A percentile compares a stretch with the other conserved stretches of the same genome.
Conservation (phyloP, 2,329 filamentous ascomycete genomes). For the Lasiodiplodia sp. region DNA sequence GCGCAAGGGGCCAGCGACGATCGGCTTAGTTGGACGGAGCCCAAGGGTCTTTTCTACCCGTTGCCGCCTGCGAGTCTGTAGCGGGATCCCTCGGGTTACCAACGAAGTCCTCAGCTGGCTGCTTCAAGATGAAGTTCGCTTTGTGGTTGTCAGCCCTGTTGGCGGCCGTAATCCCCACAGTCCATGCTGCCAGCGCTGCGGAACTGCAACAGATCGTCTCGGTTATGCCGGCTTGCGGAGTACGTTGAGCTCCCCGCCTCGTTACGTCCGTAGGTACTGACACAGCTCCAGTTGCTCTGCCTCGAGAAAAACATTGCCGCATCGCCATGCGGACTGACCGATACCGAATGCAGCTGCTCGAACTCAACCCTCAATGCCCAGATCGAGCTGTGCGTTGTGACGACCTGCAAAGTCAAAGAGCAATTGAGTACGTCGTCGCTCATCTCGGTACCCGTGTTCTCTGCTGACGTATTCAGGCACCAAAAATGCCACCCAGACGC, state of each 20-base stretch:
- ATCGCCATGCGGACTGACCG: conserved; percentile 38
- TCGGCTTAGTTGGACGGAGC: conserved; percentile 4
- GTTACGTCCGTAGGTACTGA: conserved; percentile 19
- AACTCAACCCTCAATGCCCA: conserved; percentile 34
- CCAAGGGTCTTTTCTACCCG: neutral
- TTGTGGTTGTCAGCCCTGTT: conserved; percentile 8
- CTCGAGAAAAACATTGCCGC: conserved; percentile 35
- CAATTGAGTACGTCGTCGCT: conserved; percentile 36
- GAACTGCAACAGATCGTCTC: conserved; percentile 15
- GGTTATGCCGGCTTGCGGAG: conserved; percentile 23
- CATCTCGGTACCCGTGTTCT: neutral
- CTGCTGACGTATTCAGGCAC: conserved; percentile 39
- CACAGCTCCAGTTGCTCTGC: conserved; percentile 36
- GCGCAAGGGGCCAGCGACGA: conserved; percentile 11
- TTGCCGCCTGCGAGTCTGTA: conserved; percentile 3
- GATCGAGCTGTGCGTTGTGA: conserved; percentile 37
- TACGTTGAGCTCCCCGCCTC: conserved; percentile 6
- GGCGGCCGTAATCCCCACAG: conserved; percentile 11
- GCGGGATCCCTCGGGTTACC: neutral
- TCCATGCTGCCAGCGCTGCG: conserved; percentile 13
- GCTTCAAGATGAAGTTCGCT: conserved; percentile 15
- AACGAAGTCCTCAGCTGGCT: neutral
- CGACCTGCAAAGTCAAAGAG: conserved; percentile 38
- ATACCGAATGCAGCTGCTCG: conserved; percentile 38
- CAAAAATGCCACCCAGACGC: conserved; percentile 49